Percentiles rank a stretch among this genome's conserved stretches.
Conservation (phyloP, 352 stramenopile genomes). For the Globisporangium spiculum region DNA sequence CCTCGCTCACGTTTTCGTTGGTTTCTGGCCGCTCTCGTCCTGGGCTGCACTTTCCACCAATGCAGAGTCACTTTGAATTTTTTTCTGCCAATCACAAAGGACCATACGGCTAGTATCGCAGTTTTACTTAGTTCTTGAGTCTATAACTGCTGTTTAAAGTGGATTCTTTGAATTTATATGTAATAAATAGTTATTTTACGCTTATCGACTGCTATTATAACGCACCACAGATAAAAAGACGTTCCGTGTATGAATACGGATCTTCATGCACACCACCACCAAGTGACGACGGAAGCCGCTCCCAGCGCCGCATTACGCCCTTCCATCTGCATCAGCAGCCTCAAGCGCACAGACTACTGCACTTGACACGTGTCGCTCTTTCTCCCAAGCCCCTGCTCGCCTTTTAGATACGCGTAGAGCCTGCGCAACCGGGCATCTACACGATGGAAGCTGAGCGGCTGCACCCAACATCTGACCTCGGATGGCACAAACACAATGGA, state of each 20-base stretch:
- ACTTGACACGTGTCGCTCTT: background rate
- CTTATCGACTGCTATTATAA: too few relatives aligned
- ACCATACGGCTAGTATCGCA: background rate
- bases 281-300: background rate
- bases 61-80: background rate
- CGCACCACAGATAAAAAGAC: background rate
- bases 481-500: background rate
- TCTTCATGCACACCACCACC: conserved; percentile 12
- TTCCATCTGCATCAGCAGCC: background rate
- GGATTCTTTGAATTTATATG: background rate
- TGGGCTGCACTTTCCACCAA: conserved; percentile 4
- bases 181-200: background rate
- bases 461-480: background rate
- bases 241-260: background rate
- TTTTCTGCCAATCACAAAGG: conserved; percentile 2
- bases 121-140: background rate
- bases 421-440: background rate
- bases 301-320: background rate
- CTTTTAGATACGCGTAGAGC: background rate
- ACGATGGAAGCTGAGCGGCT: conserved; percentile 4
- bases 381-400: background rate
- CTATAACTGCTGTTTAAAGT: background rate
- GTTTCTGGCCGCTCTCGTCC: conserved; percentile 14
- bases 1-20: conserved; percentile 8
- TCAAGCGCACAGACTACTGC: background rate